phyloP scores from a whole-genome alignment of 1,284 basidiomycete species.

The Malassezia obtusa region DNA sequence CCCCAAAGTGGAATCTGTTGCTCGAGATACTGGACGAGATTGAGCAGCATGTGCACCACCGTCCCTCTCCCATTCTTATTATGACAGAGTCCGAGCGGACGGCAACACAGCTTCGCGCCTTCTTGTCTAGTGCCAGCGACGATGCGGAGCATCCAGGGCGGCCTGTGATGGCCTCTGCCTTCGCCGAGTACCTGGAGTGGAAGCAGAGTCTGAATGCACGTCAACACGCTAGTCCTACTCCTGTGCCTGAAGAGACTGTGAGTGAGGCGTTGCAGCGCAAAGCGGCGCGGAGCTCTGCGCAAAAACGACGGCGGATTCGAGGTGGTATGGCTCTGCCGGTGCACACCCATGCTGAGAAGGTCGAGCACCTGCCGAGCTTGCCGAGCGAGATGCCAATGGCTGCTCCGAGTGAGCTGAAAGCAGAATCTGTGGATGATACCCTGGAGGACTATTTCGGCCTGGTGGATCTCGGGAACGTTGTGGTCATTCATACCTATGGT shows the following conservation, averaged over 20 bases:
- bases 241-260: not conserved
- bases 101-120: constrained; percentile 32
- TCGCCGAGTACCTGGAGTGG: constrained; percentile 70
- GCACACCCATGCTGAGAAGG: not conserved
- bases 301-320: constrained; percentile 46
- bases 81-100: constrained; percentile 37
- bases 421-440: not conserved
- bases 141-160: not conserved
- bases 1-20: constrained; percentile 86
- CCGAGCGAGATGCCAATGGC: not conserved
- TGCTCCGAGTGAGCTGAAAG: not conserved
- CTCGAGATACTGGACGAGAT: constrained; percentile 80
- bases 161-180: not conserved
- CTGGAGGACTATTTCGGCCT: constrained; percentile 61
- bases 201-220: constrained; percentile 56
- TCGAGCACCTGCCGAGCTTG: not conserved
- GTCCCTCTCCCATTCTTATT: constrained; percentile 28
- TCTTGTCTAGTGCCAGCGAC: constrained; percentile 18
- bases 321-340: constrained; percentile 6
- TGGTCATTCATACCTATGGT: constrained; percentile 76
- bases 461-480: constrained; percentile 65
- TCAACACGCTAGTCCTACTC: not conserved
- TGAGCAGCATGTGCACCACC: constrained; percentile 58
- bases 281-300: constrained; percentile 25
- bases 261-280: constrained; percentile 38